Evolutionary conservation across 805 yeast species (phyloP).

Genomic region (Cephaloascus albidus): DNA sequence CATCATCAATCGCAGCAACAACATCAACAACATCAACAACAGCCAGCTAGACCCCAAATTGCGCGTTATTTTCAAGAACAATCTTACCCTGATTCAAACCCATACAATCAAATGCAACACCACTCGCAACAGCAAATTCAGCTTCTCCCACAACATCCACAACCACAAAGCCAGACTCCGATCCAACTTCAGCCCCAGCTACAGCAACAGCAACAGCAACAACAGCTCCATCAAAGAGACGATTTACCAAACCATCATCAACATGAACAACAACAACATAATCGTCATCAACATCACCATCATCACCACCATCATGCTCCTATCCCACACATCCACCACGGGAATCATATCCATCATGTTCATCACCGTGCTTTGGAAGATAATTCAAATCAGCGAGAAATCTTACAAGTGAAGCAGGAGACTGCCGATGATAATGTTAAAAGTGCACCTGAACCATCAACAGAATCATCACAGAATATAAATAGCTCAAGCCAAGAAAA

Average conservation of each 20-base stretch:
- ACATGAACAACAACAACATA: neutral
- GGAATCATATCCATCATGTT: conserved; percentile 1
- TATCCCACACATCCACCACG: conserved; percentile 4
- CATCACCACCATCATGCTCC: conserved; percentile 11
- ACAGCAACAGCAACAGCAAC: conserved; percentile 1
- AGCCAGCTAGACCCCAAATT: too few relatives aligned
- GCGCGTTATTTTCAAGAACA: too few relatives aligned
- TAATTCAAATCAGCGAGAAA: neutral
- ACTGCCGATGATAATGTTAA: too few relatives aligned
- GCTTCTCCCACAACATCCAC: conserved; percentile 2
- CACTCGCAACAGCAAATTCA: conserved; percentile 4
- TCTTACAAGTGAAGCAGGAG: conserved; percentile 3
- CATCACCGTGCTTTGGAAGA: neutral
- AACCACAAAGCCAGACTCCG: conserved; percentile 1
- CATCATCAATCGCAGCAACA: conserved; percentile 6
- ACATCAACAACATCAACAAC: conserved; percentile 3
- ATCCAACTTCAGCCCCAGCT: neutral
- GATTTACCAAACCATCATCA: conserved; percentile 7
- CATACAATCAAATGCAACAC: conserved; percentile 5
- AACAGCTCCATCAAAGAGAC: conserved; percentile 1
- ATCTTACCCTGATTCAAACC: too few relatives aligned
- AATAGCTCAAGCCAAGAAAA: too few relatives aligned
- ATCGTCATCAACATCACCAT: conserved; percentile 8
- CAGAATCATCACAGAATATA: too few relatives aligned
- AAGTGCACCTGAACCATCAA: too few relatives aligned